A percentile compares a stretch with the other conserved stretches of the same genome.
phyloP scores from a whole-genome alignment of 371 early-diverging fungal species.

The Parasitella parasitica region DNA sequence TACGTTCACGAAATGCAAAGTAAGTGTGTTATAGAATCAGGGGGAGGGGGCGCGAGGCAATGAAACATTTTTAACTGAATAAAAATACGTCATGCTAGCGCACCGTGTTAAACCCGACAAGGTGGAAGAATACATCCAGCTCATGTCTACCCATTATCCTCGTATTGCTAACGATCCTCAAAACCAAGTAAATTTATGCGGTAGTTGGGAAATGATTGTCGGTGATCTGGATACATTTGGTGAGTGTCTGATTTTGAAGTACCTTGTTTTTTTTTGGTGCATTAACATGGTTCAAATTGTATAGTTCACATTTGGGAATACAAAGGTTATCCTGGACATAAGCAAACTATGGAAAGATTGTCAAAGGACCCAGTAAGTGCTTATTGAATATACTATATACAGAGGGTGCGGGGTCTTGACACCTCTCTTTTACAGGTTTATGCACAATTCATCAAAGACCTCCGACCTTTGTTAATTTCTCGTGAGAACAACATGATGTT shows the following conservation, averaged over 20 bases:
- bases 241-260: too few relatives aligned
- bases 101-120: constrained; percentile 86
- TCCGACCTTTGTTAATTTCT: constrained; percentile 68
- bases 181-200: constrained; percentile 78
- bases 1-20: constrained; percentile 86
- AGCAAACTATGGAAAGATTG: constrained; percentile 53
- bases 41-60: neutral
- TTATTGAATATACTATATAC: too few relatives aligned
- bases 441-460: constrained; percentile 56
- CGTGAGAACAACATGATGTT: constrained; percentile 86
- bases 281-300: neutral
- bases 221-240: constrained; percentile 86
- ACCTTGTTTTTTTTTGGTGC: neutral
- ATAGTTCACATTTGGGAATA: constrained; percentile 93
- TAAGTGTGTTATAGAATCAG: constrained; percentile 29
- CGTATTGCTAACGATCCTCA: constrained; percentile 70
- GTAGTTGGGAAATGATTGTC: constrained; percentile 85
- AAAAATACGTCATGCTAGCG: constrained; percentile 33
- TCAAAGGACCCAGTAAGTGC: constrained; percentile 56
- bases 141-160: constrained; percentile 73
- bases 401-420: neutral
- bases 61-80: neutral
- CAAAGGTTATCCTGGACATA: constrained; percentile 83
- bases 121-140: constrained; percentile 77
- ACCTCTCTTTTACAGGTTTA: constrained; percentile 18